Conservation (phyloP, 1,284 basidiomycete genomes). For the Macrocystidia cucumis region DNA sequence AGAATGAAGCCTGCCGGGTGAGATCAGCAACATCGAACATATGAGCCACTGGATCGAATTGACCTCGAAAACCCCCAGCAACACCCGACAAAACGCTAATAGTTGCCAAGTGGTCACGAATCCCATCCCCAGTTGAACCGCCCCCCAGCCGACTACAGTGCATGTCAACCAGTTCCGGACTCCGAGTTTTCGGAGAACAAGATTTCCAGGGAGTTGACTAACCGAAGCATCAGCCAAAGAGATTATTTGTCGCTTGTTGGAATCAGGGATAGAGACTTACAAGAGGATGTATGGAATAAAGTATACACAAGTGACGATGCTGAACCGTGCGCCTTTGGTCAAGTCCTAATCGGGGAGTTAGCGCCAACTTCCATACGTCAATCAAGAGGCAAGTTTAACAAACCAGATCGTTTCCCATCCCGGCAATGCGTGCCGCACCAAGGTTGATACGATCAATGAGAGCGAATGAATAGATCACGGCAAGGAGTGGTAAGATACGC, state of each 20-base stretch:
- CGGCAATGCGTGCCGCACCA: conserved; percentile 32
- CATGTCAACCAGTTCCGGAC: conserved; percentile 32
- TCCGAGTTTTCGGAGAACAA: conserved; percentile 27
- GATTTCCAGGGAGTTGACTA: conserved; percentile 34
- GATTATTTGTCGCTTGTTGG: conserved; percentile 4
- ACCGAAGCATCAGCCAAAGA: too few species aligned
- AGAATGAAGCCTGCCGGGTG: conserved; percentile 26
- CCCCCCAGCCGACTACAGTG: conserved; percentile 29
- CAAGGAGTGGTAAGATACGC: conserved; percentile 32
- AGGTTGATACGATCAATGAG: conserved; percentile 37
- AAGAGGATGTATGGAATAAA: conserved; percentile 30
- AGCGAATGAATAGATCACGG: conserved; percentile 30
- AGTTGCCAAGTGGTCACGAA: conserved; percentile 29
- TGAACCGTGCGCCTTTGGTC: conserved; percentile 21
- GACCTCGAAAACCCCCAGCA: conserved; percentile 32
- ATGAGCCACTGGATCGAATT: conserved; percentile 4
- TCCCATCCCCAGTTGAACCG: conserved; percentile 31
- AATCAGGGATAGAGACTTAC: conserved; percentile 13
- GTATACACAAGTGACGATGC: conserved; percentile 27
- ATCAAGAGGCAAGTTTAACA: conserved; percentile 7
- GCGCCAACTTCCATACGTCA: conserved; percentile 2
- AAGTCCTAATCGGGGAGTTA: conserved; percentile 18
- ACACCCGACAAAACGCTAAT: conserved; percentile 26
- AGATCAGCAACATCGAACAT: conserved; percentile 5
- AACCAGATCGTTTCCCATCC: conserved; percentile 34